Evolutionary conservation across 75 land plant species (phyloP), one percentile per base, ranked within the genome.

Genomic region (Larix kaempferi): DNA sequence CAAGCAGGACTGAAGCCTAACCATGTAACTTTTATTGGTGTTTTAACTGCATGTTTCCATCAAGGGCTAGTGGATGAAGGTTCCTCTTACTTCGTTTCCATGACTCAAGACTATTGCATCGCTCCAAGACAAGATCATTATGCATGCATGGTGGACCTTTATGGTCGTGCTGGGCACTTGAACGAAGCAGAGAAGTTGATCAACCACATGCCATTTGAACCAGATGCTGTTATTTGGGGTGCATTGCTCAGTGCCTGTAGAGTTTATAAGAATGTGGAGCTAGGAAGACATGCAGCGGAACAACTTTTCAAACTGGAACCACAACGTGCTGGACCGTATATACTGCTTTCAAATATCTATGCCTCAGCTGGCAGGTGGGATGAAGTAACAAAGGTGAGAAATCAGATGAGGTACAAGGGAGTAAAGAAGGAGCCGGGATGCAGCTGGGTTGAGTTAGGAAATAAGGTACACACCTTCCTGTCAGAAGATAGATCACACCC

Each of bases 341-440:
- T 74, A 15, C 78, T 61, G n/a, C 78, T 77, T 25, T 77, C 78
- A 57, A 77, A 77, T 22, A 74, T 74, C n/a, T 74, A 74, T 58
- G 76, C 76, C 58, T 58, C 61, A 26, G 67, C 27, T 74, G 76
- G 76, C 27, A 74, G 61, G 61, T 33, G 61, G 61, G 76, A 74
- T 58, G 76, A 74, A 11, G 76, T 58, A 5, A 39, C 57, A 14
- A 54, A 29, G 23, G 72, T 74, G 26, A 74, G 76, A 22, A 74
- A 58, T 27, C 69, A 54, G 61, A 74, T 74, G 76, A 58, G 57
- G 59, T 66, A 74, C 8, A 54, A 33, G 37, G 76, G 67, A 58
- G 61, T 74, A 23, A 67, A 58, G 23, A 74, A 74, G 61, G 76
- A 26, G 61, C n/a, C 76, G 12, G 76, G 76, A 17, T 58, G n/a